These are phyloP conservation scores for Chlamydomonas sphaeroides DNA, from an alignment of 139 green algal genomes.

Conservation along the genomic window DNA sequence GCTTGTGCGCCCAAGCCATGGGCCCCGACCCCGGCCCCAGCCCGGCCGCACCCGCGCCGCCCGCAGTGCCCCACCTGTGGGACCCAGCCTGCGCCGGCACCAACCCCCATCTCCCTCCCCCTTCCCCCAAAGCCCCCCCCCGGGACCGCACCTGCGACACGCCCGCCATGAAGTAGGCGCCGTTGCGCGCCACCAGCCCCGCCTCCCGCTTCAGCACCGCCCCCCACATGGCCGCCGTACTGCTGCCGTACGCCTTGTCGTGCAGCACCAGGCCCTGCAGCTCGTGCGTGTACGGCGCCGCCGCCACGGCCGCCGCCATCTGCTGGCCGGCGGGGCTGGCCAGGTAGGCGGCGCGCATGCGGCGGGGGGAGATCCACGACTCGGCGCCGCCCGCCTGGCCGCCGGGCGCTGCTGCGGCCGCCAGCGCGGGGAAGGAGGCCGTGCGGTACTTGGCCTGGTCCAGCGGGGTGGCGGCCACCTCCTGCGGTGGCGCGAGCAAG, in stretches of 20 bases:
- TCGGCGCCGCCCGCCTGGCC: not conserved
- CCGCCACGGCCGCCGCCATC: constrained; percentile 10
- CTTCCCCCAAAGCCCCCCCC: not conserved
- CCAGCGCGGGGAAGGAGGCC: too few species aligned
- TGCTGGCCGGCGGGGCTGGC: not conserved
- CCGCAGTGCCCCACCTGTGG: too few species aligned
- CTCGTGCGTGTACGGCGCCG: constrained; percentile 8
- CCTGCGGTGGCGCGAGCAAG: not conserved
- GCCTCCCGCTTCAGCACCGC: not conserved
- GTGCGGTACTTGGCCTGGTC: constrained; percentile 18
- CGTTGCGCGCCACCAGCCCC: constrained; percentile 1
- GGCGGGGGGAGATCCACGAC: constrained; percentile 6
- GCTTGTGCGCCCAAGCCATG: too few species aligned
- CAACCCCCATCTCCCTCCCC: too few species aligned
- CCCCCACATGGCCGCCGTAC: not conserved
- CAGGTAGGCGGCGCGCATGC: not conserved
- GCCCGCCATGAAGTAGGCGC: constrained; percentile 19
- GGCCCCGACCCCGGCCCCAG: too few species aligned
- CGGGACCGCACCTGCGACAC: not conserved
- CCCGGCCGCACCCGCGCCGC: too few species aligned
- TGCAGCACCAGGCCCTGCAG: constrained; percentile 35
- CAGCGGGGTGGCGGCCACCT: constrained; percentile 8
- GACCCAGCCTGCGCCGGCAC: too few species aligned
- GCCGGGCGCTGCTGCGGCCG: not conserved
- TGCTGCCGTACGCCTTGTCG: not conserved